These are phyloP conservation scores for Wickerhamia fluorescens DNA, from an alignment of 805 yeast species.

Conservation along the genomic window DNA sequence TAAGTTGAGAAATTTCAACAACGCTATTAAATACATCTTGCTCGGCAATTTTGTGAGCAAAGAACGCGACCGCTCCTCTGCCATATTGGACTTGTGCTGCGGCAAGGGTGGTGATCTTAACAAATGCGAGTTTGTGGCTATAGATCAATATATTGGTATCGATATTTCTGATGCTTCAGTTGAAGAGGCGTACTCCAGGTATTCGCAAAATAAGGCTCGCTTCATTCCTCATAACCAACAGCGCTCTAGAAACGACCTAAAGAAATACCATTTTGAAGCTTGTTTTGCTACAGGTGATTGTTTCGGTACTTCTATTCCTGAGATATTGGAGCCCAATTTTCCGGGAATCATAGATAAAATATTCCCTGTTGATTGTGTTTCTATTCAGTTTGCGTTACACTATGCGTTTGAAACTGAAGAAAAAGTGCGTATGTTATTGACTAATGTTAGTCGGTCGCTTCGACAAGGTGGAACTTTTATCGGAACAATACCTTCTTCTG, in stretches of 20 bases:
- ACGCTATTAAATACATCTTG: slow-evolving; percentile 81
- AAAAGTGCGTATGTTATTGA: slow-evolving; percentile 64
- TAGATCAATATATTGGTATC: slow-evolving; percentile 77
- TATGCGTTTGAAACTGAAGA: slow-evolving; percentile 88
- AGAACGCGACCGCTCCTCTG: slow-evolving; percentile 22
- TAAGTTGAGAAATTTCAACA: slow-evolving; percentile 82
- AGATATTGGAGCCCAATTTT: slow-evolving; percentile 56
- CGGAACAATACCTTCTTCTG: slow-evolving; percentile 93
- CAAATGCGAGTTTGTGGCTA: slow-evolving; percentile 73
- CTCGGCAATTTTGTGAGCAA: slow-evolving; percentile 58
- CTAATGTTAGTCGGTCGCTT: slow-evolving; percentile 70
- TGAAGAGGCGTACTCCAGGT: slow-evolving; percentile 75
- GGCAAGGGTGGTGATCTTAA: slow-evolving; percentile 98
- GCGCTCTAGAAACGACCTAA: slow-evolving; percentile 20
- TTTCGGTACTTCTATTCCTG: slow-evolving; percentile 63
- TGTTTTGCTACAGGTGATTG: slow-evolving; percentile 92
- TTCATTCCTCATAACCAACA: slow-evolving; percentile 20
- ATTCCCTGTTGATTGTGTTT: slow-evolving; percentile 82
- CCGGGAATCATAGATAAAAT: slow-evolving; percentile 50
- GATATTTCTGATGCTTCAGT: slow-evolving; percentile 90
- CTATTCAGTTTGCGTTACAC: slow-evolving; percentile 89
- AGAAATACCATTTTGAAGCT: slow-evolving; percentile 61
- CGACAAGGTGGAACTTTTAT: slow-evolving; percentile 80
- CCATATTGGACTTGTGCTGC: slow-evolving; percentile 81
- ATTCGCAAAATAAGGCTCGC: slow-evolving; percentile 42